These are phyloP conservation scores for cucumber (Cucumis sativus) DNA, from an alignment of 306 rosid genomes.

Conservation along the genomic window Cucumber_9930_V3 NC_026657.2:34757501-34758000, in stretches of 20 bases:
- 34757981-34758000: neutral
- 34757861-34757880: conserved; percentile 49
- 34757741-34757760: neutral
- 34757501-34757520: conserved; percentile 22
- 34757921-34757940: conserved; percentile 73
- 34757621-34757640: neutral
- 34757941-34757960: neutral
- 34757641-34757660: neutral
- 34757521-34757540: neutral
- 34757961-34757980: neutral
- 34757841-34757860: conserved; percentile 4
- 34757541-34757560: neutral
- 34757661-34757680: neutral
- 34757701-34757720: neutral
- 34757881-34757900: conserved; percentile 52
- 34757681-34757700: neutral
- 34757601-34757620: neutral
- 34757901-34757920: conserved; percentile 59
- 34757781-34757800: neutral
- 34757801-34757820: neutral
- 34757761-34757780: neutral
- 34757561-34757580: neutral
- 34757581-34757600: neutral
- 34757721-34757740: neutral
- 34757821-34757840: neutral